Evolutionary conservation across 306 rosid genomes (phyloP), one percentile per base, ranked within the genome.

Genomic region (Cercis canadensis): DNA sequence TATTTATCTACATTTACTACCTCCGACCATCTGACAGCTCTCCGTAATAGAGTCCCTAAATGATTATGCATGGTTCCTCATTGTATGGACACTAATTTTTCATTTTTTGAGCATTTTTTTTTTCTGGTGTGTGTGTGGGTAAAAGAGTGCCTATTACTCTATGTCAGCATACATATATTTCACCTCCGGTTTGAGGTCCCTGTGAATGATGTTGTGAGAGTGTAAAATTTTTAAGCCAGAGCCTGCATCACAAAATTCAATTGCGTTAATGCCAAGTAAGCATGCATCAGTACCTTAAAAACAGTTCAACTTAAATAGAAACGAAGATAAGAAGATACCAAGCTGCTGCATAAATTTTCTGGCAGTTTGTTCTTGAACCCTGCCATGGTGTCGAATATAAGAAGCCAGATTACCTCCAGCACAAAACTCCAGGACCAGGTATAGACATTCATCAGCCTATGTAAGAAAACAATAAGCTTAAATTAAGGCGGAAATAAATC

Each of bases 121-220:
- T 24, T 24, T 24, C 29, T 24, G 29, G 29, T 24, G 29, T 24
- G 29, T 24, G 29, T 3, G 3, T 1, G 29, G 29, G 3, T 24
- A 24, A 24, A 24, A 24, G 3, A 60, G 39, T 32, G 34, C 39
- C 6, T 12, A 44, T 49, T 2, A 67, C 36, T 45, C 50, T 4
- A 34, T n/a, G 33, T 6, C 49, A 11, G 21, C 4, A 44, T 13
- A 29, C 5, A 5, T 36, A 1, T 13, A 46, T 17, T 16, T 69
- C 75, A 86, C 95, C 87, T 81, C 87, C 2, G 91, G 95, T 64
- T 88, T 88, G 69, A 88, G 73, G 69, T 86, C 95, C 75, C 89
- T 77, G 63, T 86, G 89, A 75, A 81, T 84, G 74, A 88, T 78
- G 62, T 74, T 62, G 11, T 51, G 85, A 63, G 69, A 75, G 44